Evolutionary conservation across 148 eudicot genomes (phyloP), one percentile per base, ranked within the genome.

Genomic region (Rhododendron griersonianum): DNA sequence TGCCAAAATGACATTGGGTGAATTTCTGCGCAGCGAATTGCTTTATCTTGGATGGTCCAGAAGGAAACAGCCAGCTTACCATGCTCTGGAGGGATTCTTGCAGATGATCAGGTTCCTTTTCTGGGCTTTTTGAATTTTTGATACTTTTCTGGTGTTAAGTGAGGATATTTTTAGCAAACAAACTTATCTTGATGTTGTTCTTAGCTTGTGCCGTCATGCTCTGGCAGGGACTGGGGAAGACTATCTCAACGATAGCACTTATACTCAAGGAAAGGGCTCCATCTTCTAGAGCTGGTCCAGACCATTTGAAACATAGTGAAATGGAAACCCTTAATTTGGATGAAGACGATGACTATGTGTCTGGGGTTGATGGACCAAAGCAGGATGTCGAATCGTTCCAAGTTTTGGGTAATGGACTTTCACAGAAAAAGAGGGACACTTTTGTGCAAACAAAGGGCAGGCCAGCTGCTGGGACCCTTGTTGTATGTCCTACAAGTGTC

Each of bases 401-500:
- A 51, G 69, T 81, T 55, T 44, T 78, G 71, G 81, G 63, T 23
- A 83, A 78, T 86, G 85, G 86, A 84, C 82, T 21, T 81, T 74
- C 85, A 45, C 35, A 33, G 45, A 82, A 33, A 28, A 83, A 44
- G 74, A 51, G 55, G 9, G 84, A 78, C 75, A 48, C 83, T 51
- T 80, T 87, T 84, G 86, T 87, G 51, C 89, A 88, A 50, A 81
- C 91, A 80, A 92, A 81, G 87, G 93, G 95, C 50, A 93, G 98
- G 90, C 95, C 95, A 33, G 89, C 98, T 91, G 98, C 91, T 78
- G 99, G 99, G 25, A 98, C 99, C 83, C 94, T 98, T 85, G 86
- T 98, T 84, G 99, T 98, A n/a, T 98, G 99, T 89, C 99, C 99
- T 21, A 98, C 99, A 48, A 95, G 99, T 94, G 98, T 98, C 77